Conservation (phyloP, 2,329 filamentous ascomycete species). For the Penicillium sp. region DNA sequence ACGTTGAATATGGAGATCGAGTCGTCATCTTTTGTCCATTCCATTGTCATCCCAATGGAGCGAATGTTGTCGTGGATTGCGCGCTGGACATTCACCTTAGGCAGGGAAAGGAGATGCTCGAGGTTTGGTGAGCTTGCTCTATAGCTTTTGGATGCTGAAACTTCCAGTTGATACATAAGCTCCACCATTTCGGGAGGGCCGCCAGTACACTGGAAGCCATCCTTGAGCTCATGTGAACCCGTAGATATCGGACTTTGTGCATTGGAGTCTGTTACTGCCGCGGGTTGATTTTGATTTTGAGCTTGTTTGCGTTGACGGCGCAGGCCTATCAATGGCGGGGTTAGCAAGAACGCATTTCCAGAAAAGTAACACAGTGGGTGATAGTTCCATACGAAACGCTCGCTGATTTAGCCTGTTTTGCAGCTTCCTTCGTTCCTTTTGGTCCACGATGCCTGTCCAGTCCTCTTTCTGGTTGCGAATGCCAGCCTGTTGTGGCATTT, state of each 20-base stretch:
- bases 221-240: background rate
- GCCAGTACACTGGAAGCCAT: background rate
- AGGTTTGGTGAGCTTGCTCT: slow-evolving; percentile 11
- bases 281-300: background rate
- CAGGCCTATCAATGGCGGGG: background rate
- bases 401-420: slow-evolving; percentile 33
- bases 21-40: slow-evolving; percentile 18
- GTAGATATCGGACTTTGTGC: background rate
- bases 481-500: slow-evolving; percentile 12
- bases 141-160: slow-evolving; percentile 7
- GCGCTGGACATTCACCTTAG: slow-evolving; percentile 30
- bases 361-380: background rate
- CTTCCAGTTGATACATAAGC: slow-evolving; percentile 5
- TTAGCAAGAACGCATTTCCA: background rate
- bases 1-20: slow-evolving; percentile 23
- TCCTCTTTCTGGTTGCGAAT: slow-evolving; percentile 10
- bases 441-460: slow-evolving; percentile 30
- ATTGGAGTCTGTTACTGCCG: background rate
- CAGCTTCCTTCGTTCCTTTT: slow-evolving; percentile 24
- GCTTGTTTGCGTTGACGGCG: background rate
- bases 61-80: slow-evolving; percentile 27
- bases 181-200: background rate
- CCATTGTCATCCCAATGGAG: slow-evolving; percentile 22
- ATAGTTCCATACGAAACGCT: slow-evolving; percentile 16
- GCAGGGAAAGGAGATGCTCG: slow-evolving; percentile 31